A percentile compares a stretch with the other conserved stretches of the same genome.
phyloP scores from a whole-genome alignment of 441 rosid species.

The Macaranga tanarius region DNA sequence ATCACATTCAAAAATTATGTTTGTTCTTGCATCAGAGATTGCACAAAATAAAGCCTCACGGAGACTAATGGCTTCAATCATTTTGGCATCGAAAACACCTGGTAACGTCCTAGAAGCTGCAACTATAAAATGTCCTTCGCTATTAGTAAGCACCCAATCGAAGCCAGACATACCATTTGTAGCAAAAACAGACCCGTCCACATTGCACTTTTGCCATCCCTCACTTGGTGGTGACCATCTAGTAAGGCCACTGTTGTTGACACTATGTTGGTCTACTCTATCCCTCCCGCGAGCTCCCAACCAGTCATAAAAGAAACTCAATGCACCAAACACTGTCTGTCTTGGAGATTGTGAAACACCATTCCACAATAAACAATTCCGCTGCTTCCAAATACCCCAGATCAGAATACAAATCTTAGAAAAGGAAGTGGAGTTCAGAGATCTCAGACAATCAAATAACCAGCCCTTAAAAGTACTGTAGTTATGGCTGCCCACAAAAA shows the following conservation, averaged over 20 bases:
- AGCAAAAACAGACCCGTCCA: not conserved
- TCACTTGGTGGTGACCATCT: too few relatives aligned
- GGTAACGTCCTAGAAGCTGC: not conserved
- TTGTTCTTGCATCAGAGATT: not conserved
- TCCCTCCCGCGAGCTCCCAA: not conserved
- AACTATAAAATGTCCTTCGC: not conserved
- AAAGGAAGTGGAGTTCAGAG: too few relatives aligned
- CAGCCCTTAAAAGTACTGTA: not conserved
- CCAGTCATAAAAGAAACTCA: not conserved
- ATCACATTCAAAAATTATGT: not conserved
- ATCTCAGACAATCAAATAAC: not conserved
- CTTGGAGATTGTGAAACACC: not conserved
- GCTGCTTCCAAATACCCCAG: not conserved
- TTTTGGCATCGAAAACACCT: not conserved
- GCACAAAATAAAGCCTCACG: not conserved
- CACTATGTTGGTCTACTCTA: too few relatives aligned
- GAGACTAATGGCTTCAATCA: not conserved
- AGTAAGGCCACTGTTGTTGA: too few relatives aligned
- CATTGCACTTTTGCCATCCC: not conserved
- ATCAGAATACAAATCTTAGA: not conserved
- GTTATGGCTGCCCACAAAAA: accelerated
- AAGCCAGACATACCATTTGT: not conserved
- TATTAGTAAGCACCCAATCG: not conserved
- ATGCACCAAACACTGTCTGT: not conserved
- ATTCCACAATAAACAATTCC: not conserved